Conservation (phyloP, 2,329 filamentous ascomycete genomes). For the Ceratocystiopsis minuta region DNA sequence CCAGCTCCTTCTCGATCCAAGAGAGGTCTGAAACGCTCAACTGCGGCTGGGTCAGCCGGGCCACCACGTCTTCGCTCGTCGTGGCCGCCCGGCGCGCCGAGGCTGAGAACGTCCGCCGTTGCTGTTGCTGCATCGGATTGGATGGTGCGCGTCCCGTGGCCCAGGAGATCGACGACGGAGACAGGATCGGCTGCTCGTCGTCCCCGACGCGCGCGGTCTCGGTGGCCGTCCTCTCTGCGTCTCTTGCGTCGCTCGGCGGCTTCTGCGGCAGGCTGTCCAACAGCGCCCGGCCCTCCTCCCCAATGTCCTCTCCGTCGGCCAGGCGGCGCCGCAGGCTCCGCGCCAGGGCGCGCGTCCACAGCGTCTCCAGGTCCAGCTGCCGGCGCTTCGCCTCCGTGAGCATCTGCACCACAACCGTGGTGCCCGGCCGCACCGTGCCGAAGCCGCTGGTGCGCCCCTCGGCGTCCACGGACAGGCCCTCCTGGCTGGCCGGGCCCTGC, state of each 20-base stretch:
- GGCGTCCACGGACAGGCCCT: slow-evolving; percentile 26
- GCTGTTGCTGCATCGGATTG: too few species aligned
- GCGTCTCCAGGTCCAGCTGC: slow-evolving; percentile 33
- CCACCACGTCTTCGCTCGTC: not conserved
- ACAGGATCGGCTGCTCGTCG: too few species aligned
- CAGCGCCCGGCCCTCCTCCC: too few species aligned
- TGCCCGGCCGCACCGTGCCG: slow-evolving; percentile 31
- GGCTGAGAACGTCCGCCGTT: slow-evolving; percentile 7
- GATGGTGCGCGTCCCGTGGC: too few species aligned
- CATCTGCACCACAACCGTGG: slow-evolving; percentile 38
- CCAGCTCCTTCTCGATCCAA: slow-evolving; percentile 5
- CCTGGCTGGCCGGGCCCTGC: slow-evolving; percentile 23
- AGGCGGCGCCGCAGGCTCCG: slow-evolving; percentile 10
- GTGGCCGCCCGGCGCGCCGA: slow-evolving; percentile 5
- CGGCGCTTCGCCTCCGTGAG: slow-evolving; percentile 34
- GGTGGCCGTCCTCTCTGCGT: too few species aligned
- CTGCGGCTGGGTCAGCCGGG: not conserved
- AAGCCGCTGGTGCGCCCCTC: slow-evolving; percentile 58
- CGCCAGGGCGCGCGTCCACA: slow-evolving; percentile 29
- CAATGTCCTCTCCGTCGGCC: slow-evolving; percentile 2
- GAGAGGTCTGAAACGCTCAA: not conserved
- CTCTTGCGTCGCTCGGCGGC: too few species aligned
- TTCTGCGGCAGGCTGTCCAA: too few species aligned
- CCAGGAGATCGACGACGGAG: too few species aligned
- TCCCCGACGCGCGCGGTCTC: too few species aligned